These are phyloP conservation scores for Suhomyces vadensis DNA, from an alignment of 805 yeast species.

Conservation along the genomic window DNA sequence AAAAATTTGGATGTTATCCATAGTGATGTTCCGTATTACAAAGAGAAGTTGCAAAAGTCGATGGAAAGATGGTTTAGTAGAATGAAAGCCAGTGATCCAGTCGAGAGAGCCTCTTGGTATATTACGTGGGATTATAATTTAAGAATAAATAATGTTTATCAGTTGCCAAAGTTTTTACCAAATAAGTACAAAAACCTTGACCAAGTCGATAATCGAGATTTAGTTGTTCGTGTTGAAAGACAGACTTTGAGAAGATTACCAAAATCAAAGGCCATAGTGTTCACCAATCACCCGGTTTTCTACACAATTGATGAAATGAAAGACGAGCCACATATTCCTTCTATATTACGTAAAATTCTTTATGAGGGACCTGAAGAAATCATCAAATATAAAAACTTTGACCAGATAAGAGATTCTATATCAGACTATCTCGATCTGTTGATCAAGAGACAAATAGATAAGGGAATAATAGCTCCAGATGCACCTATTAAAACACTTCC, in stretches of 20 bases:
- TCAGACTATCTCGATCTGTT: constrained; percentile 56
- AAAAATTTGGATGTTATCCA: constrained; percentile 64
- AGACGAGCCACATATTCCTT: constrained; percentile 77
- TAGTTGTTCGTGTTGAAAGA: constrained; percentile 70
- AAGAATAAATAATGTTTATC: constrained; percentile 56
- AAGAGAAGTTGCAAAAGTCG: constrained; percentile 61
- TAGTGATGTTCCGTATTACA: constrained; percentile 67
- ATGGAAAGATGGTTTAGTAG: constrained; percentile 74
- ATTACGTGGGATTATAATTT: constrained; percentile 72
- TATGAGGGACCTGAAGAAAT: constrained; percentile 69
- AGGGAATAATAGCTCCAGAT: constrained; percentile 54
- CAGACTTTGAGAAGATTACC: constrained; percentile 72
- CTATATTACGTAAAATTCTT: constrained; percentile 64
- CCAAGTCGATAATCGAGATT: constrained; percentile 49
- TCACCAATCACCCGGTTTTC: constrained; percentile 77
- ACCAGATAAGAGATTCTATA: constrained; percentile 58
- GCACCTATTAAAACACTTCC: constrained; percentile 60
- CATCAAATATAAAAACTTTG: constrained; percentile 63
- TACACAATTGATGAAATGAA: constrained; percentile 76
- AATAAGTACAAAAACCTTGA: constrained; percentile 31
- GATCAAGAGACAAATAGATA: constrained; percentile 57
- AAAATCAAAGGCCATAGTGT: constrained; percentile 61
- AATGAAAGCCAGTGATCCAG: constrained; percentile 61
- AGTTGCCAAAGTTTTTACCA: constrained; percentile 46
- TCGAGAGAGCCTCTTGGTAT: constrained; percentile 76